Conservation (phyloP, 139 green algal genomes). For the Pleodorina starrii region DNA sequence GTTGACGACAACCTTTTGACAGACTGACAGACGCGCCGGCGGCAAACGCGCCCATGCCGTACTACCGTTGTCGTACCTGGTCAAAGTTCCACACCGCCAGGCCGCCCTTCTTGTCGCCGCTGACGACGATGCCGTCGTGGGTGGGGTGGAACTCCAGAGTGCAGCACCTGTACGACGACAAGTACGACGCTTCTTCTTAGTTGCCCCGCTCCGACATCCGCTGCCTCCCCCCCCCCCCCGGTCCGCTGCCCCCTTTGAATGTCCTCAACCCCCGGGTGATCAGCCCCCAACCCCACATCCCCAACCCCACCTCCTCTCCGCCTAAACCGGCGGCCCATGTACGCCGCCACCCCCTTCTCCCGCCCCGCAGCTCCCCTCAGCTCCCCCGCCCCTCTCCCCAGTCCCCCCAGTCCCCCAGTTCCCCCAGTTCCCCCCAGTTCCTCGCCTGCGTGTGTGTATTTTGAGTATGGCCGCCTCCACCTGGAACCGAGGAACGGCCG, state of each 20-base stretch:
- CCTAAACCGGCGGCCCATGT: neutral
- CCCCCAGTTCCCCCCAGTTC: neutral
- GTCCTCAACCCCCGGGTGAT: too few species aligned
- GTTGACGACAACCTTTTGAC: too few species aligned
- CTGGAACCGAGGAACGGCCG: conserved; percentile 57
- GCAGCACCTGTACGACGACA: conserved; percentile 38
- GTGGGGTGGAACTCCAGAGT: conserved; percentile 87
- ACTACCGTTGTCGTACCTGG: conserved; percentile 70
- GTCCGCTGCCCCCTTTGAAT: too few species aligned
- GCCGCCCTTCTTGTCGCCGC: conserved; percentile 84
- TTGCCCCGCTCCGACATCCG: too few species aligned
- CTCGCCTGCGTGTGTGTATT: conserved; percentile 77
- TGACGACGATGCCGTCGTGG: conserved; percentile 79
- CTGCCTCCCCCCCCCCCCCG: too few species aligned
- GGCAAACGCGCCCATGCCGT: too few species aligned
- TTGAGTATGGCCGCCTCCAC: conserved; percentile 89
- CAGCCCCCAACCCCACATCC: too few species aligned
- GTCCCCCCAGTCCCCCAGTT: neutral
- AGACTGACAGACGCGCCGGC: too few species aligned
- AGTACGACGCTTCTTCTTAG: too few species aligned
- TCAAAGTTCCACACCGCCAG: conserved; percentile 90
- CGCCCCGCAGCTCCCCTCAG: neutral
- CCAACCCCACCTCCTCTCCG: too few species aligned
- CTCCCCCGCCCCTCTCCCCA: neutral
- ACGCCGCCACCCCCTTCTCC: neutral